Conservation (phyloP, 2,329 filamentous ascomycete genomes). For the Aspergillus eucalypticola region DNA sequence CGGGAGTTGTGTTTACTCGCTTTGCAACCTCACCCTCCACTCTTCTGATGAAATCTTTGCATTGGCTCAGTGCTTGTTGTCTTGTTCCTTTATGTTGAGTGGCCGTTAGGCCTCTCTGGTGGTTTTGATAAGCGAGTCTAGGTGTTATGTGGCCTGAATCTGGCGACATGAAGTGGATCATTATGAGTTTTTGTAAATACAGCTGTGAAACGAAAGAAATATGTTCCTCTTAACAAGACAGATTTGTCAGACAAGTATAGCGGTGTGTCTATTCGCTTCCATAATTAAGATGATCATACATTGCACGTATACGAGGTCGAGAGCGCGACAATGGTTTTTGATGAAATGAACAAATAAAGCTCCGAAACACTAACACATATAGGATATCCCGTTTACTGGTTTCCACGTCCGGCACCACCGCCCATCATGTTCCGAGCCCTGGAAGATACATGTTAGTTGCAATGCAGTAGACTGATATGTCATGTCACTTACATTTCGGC, state of each 20-base stretch:
- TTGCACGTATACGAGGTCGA: background rate
- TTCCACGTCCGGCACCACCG: slow-evolving; percentile 48
- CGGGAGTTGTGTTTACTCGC: slow-evolving; percentile 5
- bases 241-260: background rate
- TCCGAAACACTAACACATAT: slow-evolving; percentile 1
- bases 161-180: background rate
- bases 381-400: slow-evolving; percentile 18
- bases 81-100: background rate
- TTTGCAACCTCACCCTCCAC: slow-evolving; percentile 25
- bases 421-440: slow-evolving; percentile 71
- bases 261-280: slow-evolving; percentile 11
- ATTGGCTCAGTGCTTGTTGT: slow-evolving; percentile 21
- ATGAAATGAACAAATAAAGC: slow-evolving; percentile 1
- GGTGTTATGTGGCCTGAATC: background rate
- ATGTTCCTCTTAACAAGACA: background rate
- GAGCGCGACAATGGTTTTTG: slow-evolving; percentile 2
- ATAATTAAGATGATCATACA: slow-evolving; percentile 8
- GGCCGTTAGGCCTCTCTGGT: background rate
- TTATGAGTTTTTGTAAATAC: slow-evolving; percentile 5
- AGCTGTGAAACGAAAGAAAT: background rate
- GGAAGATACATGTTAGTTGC: slow-evolving; percentile 14
- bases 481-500: slow-evolving; percentile 79
- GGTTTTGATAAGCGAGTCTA: background rate
- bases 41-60: slow-evolving; percentile 32
- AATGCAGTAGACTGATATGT: background rate